Evolutionary conservation across 805 yeast genomes (phyloP), one percentile per base, ranked within the genome.

Genomic region (Debaryomyces hansenii): DNA sequence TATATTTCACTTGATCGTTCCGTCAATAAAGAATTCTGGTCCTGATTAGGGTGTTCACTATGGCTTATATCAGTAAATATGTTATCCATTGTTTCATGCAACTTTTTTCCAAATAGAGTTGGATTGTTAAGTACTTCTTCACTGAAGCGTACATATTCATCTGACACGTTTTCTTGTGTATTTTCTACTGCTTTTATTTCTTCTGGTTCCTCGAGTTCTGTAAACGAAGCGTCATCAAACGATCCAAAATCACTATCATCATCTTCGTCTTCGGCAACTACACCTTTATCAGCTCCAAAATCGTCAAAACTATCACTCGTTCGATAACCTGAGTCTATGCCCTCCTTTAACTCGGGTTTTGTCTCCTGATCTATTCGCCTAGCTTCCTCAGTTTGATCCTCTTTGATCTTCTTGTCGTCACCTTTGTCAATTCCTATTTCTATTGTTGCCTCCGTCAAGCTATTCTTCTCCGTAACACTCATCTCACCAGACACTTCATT

Each of bases 1-100:
- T 78, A 75, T 9, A 80, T 64, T 31, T 66, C 66, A 9, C 54
- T 46, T 1, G 80, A 70, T 18, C 77, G 48, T 10, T 66, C 73
- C 20, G 59, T 55, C 8, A 70, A 52, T 21, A 68, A 47, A 5
- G 34, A n/a, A 14, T 31, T 11, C 16, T 11, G 9, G 5, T 31
- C 34, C 10, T 20, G 24, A 21, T 4, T 37, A 14, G 6, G 6
- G 10, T 14, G 18, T 11, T n/a, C 4, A 5, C 14, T 31, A 24
- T 24, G 27, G 10, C 27, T 24, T 24, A 24, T 11, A 21, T 41
- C 16, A 3, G 56, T 42, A 28, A 55, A 52, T 14, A 54, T 24
- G 1, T 28, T 41, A 18, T 44, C 45, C 47, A 57, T 45, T 15
- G 52, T 21, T 20, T 35, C 21, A 10, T 45, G 46, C 7, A 61